Evolutionary conservation across 2,329 filamentous ascomycete genomes (phyloP).

Genomic region (Teratosphaeria gauchensis): DNA sequence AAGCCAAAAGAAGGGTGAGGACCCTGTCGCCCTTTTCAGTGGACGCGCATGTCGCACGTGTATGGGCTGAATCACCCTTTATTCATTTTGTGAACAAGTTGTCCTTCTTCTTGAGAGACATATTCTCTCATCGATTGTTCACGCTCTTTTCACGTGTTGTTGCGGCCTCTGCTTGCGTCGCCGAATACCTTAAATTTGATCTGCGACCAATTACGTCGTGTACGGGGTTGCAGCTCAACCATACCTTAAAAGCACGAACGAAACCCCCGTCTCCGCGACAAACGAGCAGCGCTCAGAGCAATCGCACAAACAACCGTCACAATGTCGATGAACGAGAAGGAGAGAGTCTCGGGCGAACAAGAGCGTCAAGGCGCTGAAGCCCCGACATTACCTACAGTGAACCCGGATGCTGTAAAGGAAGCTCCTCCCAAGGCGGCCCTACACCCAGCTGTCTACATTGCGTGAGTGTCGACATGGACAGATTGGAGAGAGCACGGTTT

Average conservation of each 20-base stretch:
- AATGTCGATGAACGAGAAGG: constrained; percentile 61
- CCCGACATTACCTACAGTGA: constrained; percentile 68
- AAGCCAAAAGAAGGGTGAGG: too few relatives aligned
- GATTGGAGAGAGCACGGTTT: background rate
- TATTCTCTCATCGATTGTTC: background rate
- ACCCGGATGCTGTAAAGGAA: constrained; percentile 63
- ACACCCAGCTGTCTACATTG: constrained; percentile 79
- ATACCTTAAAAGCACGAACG: background rate
- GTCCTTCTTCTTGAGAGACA: background rate
- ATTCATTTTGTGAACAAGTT: background rate
- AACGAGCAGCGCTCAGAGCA: background rate
- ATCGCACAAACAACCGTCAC: background rate
- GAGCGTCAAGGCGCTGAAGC: constrained; percentile 43
- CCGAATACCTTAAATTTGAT: background rate
- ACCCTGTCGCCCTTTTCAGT: too few relatives aligned
- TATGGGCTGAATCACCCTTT: background rate
- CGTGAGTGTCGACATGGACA: constrained; percentile 32
- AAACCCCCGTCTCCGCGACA: background rate
- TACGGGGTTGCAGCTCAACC: background rate
- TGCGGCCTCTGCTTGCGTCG: background rate
- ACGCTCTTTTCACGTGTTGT: background rate
- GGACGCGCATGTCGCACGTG: too few relatives aligned
- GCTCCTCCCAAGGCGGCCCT: constrained; percentile 55
- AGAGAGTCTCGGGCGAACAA: constrained; percentile 69
- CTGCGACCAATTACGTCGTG: background rate